Conservation (phyloP, 148 eudicot species). For the Rhododendron molle region DNA sequence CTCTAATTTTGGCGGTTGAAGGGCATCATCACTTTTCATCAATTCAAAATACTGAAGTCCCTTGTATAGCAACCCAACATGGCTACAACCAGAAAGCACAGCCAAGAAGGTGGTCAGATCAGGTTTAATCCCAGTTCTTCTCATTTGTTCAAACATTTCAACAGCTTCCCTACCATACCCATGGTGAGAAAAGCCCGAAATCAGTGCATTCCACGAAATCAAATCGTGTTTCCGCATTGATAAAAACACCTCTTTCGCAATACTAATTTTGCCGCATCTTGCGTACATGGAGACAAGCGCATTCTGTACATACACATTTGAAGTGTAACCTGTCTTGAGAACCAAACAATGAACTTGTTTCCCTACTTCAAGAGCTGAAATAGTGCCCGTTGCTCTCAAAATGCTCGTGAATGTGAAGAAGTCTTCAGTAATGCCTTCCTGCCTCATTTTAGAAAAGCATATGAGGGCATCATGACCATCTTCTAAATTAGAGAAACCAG, state of each 20-base stretch:
- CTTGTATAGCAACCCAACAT: constrained; percentile 42
- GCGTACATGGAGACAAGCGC: constrained; percentile 67
- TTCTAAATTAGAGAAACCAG: constrained; percentile 51
- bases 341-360: constrained; percentile 43
- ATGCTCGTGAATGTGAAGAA: constrained; percentile 41
- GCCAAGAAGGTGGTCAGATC: constrained; percentile 40
- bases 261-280: constrained; percentile 39
- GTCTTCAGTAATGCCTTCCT: constrained; percentile 33
- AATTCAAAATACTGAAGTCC: constrained; percentile 46
- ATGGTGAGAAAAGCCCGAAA: constrained; percentile 44
- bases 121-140: constrained; percentile 32
- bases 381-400: constrained; percentile 33
- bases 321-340: constrained; percentile 32
- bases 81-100: constrained; percentile 61
- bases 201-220: constrained; percentile 60
- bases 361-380: constrained; percentile 42
- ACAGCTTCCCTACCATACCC: constrained; percentile 45
- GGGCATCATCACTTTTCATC: constrained; percentile 28
- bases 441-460: constrained; percentile 49
- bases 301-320: constrained; percentile 36
- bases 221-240: constrained; percentile 38
- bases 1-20: constrained; percentile 28
- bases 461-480: constrained; percentile 28
- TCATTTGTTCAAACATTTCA: constrained; percentile 49
- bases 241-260: constrained; percentile 40